phyloP scores from a whole-genome alignment of 306 rosid genomes.

The Comarum palustre region DNA sequence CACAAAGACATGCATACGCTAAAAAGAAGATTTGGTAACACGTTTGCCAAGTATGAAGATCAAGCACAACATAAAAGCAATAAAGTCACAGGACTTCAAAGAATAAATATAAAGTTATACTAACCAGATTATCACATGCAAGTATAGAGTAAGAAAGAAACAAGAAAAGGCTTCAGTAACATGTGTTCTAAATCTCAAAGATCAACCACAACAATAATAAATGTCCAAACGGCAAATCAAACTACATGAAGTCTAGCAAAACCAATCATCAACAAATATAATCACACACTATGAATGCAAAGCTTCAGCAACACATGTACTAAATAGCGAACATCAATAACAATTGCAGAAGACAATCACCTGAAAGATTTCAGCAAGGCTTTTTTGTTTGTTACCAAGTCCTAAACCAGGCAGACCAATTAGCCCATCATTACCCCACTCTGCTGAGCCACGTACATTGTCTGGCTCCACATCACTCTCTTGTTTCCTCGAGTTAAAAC shows the following conservation, averaged over 20 bases:
- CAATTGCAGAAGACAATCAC: conserved; percentile 40
- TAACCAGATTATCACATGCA: not conserved
- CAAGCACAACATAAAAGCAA: conserved; percentile 19
- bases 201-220: not conserved
- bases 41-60: not conserved
- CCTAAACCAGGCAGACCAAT: conserved; percentile 86
- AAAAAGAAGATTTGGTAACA: not conserved
- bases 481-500: conserved; percentile 63
- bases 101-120: not conserved
- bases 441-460: conserved; percentile 51
- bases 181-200: not conserved
- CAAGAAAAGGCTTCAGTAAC: not conserved
- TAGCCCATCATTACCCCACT: conserved; percentile 83
- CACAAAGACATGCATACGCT: not conserved
- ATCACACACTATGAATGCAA: not conserved
- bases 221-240: not conserved
- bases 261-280: not conserved
- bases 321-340: not conserved
- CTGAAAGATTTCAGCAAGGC: conserved; percentile 92
- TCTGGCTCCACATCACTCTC: conserved; percentile 53
- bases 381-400: conserved; percentile 75
- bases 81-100: not conserved
- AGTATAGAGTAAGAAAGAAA: not conserved
- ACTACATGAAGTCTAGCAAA: not conserved
- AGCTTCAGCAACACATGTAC: not conserved